Evolutionary conservation across 2,329 filamentous ascomycete species (phyloP).

Genomic region (Xylogone sp.): DNA sequence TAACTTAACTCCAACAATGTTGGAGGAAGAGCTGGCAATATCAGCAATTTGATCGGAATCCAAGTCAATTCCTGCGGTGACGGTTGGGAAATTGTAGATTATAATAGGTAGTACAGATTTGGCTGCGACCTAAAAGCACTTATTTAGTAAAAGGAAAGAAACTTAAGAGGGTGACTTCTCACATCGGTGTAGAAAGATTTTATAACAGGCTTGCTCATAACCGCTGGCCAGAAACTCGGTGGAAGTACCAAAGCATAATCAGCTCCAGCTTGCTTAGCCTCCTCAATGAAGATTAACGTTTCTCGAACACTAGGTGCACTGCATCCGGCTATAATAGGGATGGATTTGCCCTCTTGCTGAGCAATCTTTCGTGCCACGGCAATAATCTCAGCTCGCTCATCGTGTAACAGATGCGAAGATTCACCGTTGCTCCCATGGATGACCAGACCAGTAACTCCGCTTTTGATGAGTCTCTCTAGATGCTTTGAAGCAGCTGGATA

Average conservation of each 20-base stretch:
- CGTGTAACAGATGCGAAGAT: constrained; percentile 63
- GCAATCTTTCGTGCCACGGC: constrained; percentile 46
- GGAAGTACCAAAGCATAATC: constrained; percentile 66
- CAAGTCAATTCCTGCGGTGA: constrained; percentile 53
- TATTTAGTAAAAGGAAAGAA: constrained; percentile 43
- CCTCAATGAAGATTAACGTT: constrained; percentile 60
- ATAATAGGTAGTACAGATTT: constrained; percentile 54
- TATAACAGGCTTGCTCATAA: not conserved
- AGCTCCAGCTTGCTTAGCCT: constrained; percentile 60
- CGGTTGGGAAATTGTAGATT: constrained; percentile 62
- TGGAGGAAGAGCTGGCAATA: constrained; percentile 47
- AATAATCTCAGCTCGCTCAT: constrained; percentile 63
- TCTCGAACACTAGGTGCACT: constrained; percentile 66
- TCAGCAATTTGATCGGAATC: constrained; percentile 52
- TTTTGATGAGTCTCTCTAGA: constrained; percentile 55
- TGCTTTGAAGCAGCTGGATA: constrained; percentile 45
- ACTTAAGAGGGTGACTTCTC: not conserved
- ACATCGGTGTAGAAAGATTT: not conserved
- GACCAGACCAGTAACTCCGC: constrained; percentile 63
- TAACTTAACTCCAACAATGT: constrained; percentile 58
- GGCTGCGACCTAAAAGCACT: constrained; percentile 42
- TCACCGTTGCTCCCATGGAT: constrained; percentile 73
- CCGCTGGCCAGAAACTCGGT: constrained; percentile 57
- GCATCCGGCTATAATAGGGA: constrained; percentile 65
- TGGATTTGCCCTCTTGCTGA: constrained; percentile 50